Base-by-base conservation (phyloP, 441 rosid species). In the Syzygium syzygioides region DNA sequence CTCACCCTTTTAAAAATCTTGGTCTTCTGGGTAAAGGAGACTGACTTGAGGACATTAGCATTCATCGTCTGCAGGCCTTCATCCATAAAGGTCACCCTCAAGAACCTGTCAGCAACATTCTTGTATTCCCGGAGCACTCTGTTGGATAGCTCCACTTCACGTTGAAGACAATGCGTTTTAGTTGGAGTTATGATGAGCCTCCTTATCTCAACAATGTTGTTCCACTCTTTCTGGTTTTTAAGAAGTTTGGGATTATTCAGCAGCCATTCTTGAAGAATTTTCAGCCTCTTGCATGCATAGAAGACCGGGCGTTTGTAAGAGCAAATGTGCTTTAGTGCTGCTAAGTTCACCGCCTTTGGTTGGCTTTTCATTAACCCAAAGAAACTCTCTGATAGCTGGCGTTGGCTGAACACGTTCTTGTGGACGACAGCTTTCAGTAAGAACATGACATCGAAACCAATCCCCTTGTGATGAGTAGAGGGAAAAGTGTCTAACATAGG, bases 11-110 rank as follows among this genome's bases (percentile, higher is more conserved):
- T 93, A 87, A 95, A 95, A n/a, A 97, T 88, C 79, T 87, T 86
- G 14, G 98, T 97, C 93, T 92, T 96, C 91, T 96, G 99, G 53
- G 94, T 89, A 90, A 91, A 93, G 66, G 93, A 89, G 86, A 88
- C 89, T 48, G 93, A 90, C 79, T 90, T 93, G 34, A 97, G 96
- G 86, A 94, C 95, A 91, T 91, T 90, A n/a, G 95, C 86, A 87
- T 96, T 96, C 88, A 97, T 92, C 20, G 92, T 95, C 91, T 94
- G 96, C 94, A 96, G 88, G 87, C 98, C 95, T 93, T 97, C 98
- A 87, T 97, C 99, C 97, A 94, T 96, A 90, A 96, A 97, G 86
- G 98, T 95, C 52, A 97, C 98, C 66, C 99, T 95, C 85, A 97
- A 84, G 91, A 97, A 96, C 48, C 95, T 93, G 62, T 97, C 96